Conservation (phyloP, 306 rosid species). For the Ceratonia siliqua region DNA sequence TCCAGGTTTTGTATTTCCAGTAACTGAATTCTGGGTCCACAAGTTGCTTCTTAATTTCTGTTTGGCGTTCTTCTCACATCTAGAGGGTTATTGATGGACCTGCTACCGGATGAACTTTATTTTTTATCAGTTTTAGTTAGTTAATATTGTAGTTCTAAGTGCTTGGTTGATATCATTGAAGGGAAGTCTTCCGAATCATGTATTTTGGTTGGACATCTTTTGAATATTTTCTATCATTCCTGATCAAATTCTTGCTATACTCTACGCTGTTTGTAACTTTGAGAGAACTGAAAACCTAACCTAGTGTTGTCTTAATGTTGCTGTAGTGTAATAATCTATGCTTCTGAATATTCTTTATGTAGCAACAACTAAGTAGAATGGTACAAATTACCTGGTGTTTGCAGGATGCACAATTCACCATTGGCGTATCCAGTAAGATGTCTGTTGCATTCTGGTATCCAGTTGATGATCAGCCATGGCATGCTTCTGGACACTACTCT, state of each 20-base stretch:
- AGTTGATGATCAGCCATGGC: slow-evolving; percentile 77
- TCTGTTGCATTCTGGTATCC: slow-evolving; percentile 97
- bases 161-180: slow-evolving; percentile 11
- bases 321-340: background rate
- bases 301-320: slow-evolving; percentile 9
- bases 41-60: slow-evolving; percentile 27
- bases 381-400: slow-evolving; percentile 41
- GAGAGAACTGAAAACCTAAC: slow-evolving; percentile 11
- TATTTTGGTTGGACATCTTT: slow-evolving; percentile 23
- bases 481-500: slow-evolving; percentile 88
- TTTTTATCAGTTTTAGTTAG: slow-evolving; percentile 20
- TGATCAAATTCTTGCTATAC: background rate
- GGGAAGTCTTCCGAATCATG: slow-evolving; percentile 3
- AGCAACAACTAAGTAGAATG: slow-evolving; percentile 24
- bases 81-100: background rate
- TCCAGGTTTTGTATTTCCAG: background rate
- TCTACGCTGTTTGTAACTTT: background rate
- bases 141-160: background rate
- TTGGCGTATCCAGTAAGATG: slow-evolving; percentile 80
- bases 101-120: background rate
- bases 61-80: slow-evolving; percentile 17
- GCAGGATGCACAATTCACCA: slow-evolving; percentile 91
- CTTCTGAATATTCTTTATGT: slow-evolving; percentile 11
- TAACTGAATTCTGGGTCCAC: slow-evolving; percentile 5
- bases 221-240: background rate